A percentile compares a stretch with the other conserved stretches of the same genome.
Evolutionary conservation across 768 basidiomycete genomes (phyloP).

Genomic region (Podaxis sp.): DNA sequence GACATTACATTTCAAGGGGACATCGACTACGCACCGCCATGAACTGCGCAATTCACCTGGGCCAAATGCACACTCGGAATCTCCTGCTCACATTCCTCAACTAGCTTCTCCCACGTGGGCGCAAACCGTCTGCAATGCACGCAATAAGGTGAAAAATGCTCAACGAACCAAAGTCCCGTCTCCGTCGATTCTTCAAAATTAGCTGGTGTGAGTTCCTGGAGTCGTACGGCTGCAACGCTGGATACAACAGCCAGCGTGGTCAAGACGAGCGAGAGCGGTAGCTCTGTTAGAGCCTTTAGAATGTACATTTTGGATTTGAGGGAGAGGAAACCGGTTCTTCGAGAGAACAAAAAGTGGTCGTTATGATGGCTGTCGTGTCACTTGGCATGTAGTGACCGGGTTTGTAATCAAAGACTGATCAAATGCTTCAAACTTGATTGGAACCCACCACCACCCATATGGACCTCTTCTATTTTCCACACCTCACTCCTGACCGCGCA

Average conservation of each 20-base stretch:
- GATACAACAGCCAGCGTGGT: constrained; percentile 4
- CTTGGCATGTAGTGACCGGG: neutral
- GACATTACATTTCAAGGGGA: neutral
- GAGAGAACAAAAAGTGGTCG: neutral
- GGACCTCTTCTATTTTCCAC: constrained; percentile 53
- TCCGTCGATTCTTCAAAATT: constrained; percentile 51
- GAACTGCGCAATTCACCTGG: constrained; percentile 34
- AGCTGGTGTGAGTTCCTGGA: constrained; percentile 46
- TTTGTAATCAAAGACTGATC: constrained; percentile 1
- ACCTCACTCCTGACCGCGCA: constrained; percentile 37
- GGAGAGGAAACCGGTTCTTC: constrained; percentile 4
- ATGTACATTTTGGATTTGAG: neutral
- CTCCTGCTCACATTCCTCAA: constrained; percentile 44
- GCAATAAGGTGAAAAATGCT: constrained; percentile 87
- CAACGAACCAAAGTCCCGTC: constrained; percentile 74
- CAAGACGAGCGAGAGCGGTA: constrained; percentile 2
- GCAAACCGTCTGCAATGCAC: constrained; percentile 74
- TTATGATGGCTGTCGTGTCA: constrained; percentile 3
- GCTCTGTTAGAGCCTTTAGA: neutral
- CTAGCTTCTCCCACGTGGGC: constrained; percentile 77
- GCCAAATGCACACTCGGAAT: constrained; percentile 59
- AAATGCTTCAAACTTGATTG: neutral
- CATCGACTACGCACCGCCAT: constrained; percentile 19
- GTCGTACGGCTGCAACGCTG: neutral
- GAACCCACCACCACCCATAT: constrained; percentile 25